Evolutionary conservation across 805 yeast genomes (phyloP).

Genomic region (Lachancea waltii): DNA sequence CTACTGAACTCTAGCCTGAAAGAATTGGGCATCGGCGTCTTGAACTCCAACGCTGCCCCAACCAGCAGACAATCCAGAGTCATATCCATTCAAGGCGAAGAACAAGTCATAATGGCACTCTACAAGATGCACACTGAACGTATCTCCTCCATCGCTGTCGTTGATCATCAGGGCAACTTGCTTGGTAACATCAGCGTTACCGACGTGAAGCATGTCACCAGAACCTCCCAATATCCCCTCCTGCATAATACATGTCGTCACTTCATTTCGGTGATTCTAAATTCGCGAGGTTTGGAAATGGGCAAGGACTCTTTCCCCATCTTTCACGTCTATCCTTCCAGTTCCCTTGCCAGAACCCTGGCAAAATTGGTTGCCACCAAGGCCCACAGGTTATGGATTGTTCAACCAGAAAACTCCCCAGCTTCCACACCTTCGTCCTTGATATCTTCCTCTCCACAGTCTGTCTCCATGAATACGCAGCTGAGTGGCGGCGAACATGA

Average conservation of each 20-base stretch:
- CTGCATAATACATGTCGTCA: conserved; percentile 79
- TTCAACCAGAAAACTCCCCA: conserved; percentile 42
- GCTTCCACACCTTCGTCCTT: conserved; percentile 18
- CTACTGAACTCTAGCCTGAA: conserved; percentile 61
- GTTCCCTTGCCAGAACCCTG: conserved; percentile 79
- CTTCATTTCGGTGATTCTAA: conserved; percentile 78
- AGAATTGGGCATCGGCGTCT: conserved; percentile 69
- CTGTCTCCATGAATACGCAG: conserved; percentile 17
- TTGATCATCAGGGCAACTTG: conserved; percentile 67
- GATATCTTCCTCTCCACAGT: conserved; percentile 17
- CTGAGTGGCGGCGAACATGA: conserved; percentile 5
- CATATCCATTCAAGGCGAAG: conserved; percentile 80
- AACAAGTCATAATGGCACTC: conserved; percentile 78
- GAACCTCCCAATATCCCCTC: conserved; percentile 78
- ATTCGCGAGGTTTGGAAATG: conserved; percentile 74
- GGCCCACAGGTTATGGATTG: conserved; percentile 85
- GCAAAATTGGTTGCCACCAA: conserved; percentile 95
- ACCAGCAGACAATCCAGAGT: conserved; percentile 47
- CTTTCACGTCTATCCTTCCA: conserved; percentile 77
- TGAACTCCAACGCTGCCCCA: conserved; percentile 31
- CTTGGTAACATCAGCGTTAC: conserved; percentile 92
- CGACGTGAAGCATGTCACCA: conserved; percentile 83
- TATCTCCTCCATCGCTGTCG: conserved; percentile 88
- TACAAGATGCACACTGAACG: conserved; percentile 76
- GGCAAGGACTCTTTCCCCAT: conserved; percentile 96